Base-by-base conservation (phyloP, 495 filamentous ascomycete genomes). In the Penicillium pulvis region DNA sequence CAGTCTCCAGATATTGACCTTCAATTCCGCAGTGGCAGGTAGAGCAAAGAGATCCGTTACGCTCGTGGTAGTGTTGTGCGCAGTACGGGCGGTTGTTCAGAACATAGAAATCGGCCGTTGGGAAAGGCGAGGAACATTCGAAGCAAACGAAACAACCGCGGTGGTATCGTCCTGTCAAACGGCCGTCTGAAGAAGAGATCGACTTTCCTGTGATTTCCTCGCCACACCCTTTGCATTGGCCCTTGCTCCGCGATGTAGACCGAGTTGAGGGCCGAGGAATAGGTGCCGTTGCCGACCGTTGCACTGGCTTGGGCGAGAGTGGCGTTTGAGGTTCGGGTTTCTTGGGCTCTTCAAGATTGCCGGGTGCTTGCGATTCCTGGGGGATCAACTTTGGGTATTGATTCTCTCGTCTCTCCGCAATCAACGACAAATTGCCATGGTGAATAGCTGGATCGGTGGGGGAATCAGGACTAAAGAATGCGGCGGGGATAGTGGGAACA, bases 31-130 rank as follows among this genome's bases (percentile, higher is more conserved):
- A 73, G 64, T 90, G 83, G 68, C 94, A 98, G 39, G 81, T 82
- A 2, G 81, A 80, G 68, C 94, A 98, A 1, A 97, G 71, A 20
- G 90, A 93, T 42, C 86, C 85, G 67, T 98, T 98, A 39, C 93
- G 82, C 69, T 90, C 82, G 73, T 98, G 94, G 68, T 98, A 98
- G 72, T 98, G 92, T 35, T 87, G 87, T 33, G 90, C 87, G 76
- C 94, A 98, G 77, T 90, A 97, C 4, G 94, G 94, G 9, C 85
- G 77, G 71, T 98, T 90, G 61, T 90, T 76, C 36, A 91, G 76
- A 39, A 98, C 92, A 73, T 98, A 98, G 66, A 98, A 98, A 52
- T 94, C 93, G 2, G 90, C 82, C 0, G 93, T 93, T 46, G 85
- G 79, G 66, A 98, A 98, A 3, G 93, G 90, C 24, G 84, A 82